Evolutionary conservation across 768 basidiomycete species (phyloP).

Genomic region (Boletus sp.): DNA sequence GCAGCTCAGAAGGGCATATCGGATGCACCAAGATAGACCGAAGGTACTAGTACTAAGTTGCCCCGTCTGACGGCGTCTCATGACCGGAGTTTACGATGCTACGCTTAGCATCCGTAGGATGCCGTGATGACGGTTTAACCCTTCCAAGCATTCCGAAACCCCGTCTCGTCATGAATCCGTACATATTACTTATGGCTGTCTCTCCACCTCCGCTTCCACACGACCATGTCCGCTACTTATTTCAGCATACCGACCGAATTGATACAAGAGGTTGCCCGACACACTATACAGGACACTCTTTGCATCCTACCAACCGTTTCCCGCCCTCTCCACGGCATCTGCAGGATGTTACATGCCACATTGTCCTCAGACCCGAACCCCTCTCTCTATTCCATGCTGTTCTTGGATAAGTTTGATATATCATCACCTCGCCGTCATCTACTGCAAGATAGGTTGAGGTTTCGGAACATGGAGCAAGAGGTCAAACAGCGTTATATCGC

Average conservation of each 20-base stretch:
- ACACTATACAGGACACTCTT: constrained; percentile 28
- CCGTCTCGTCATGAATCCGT: constrained; percentile 28
- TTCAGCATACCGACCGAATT: constrained; percentile 34
- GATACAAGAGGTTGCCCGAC: constrained; percentile 36
- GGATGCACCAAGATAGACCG: neutral
- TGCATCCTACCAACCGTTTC: constrained; percentile 37
- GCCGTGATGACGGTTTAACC: constrained; percentile 32
- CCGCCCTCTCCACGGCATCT: constrained; percentile 32
- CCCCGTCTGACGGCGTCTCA: constrained; percentile 20
- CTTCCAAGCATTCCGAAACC: constrained; percentile 23
- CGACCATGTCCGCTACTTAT: constrained; percentile 34
- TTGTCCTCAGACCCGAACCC: constrained; percentile 26
- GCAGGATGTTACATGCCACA: constrained; percentile 30
- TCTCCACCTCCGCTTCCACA: constrained; percentile 13
- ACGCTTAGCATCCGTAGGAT: constrained; percentile 29
- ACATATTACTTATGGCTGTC: constrained; percentile 23
- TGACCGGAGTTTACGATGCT: constrained; percentile 12
- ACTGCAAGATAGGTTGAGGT: constrained; percentile 21
- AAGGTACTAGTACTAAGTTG: neutral
- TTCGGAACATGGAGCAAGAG: constrained; percentile 42
- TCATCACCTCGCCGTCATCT: constrained; percentile 42
- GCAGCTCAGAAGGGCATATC: constrained; percentile 3
- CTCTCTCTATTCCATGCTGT: constrained; percentile 39
- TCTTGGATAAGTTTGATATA: constrained; percentile 50
- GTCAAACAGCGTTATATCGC: constrained; percentile 43